Evolutionary conservation across 352 stramenopile species (phyloP).

Genomic region (Phytophthora tentaculata): DNA sequence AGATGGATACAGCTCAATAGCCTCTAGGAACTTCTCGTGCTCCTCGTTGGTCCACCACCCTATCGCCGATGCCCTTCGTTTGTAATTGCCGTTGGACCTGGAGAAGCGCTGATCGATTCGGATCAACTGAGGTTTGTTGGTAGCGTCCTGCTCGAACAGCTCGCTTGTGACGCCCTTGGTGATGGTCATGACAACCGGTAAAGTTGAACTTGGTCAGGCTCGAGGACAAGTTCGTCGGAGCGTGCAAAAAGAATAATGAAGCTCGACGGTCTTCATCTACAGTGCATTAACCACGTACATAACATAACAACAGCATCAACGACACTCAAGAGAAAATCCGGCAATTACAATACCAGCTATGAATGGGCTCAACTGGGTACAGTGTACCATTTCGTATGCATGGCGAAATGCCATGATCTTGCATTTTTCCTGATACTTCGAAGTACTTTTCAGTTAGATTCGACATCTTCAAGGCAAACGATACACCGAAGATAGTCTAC

Average conservation of each 20-base stretch:
- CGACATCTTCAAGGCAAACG: too few relatives aligned
- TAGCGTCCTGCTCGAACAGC: conserved; percentile 2
- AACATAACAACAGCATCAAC: neutral
- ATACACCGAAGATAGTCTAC: too few relatives aligned
- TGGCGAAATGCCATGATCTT: neutral
- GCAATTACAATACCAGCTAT: neutral
- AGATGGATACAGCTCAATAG: conserved; percentile 37
- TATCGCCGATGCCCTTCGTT: conserved; percentile 1
- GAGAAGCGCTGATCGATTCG: conserved; percentile 7
- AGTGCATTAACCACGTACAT: neutral
- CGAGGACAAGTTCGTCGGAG: neutral
- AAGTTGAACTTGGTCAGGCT: conserved; percentile 4
- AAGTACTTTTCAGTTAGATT: too few relatives aligned
- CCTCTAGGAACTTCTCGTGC: conserved; percentile 46
- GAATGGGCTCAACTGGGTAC: conserved; percentile 12
- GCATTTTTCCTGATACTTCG: too few relatives aligned
- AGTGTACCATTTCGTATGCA: conserved; percentile 15
- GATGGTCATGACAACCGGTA: conserved; percentile 6
- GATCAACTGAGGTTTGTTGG: conserved; percentile 4
- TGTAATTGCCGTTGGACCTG: neutral
- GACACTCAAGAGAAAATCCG: conserved; percentile 2
- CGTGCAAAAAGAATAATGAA: conserved; percentile 7
- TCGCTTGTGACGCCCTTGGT: conserved; percentile 8
- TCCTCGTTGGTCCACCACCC: conserved; percentile 43
- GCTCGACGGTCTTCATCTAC: neutral